phyloP scores from a whole-genome alignment of 148 eudicot genomes.

The Limonium bicolor region DNA sequence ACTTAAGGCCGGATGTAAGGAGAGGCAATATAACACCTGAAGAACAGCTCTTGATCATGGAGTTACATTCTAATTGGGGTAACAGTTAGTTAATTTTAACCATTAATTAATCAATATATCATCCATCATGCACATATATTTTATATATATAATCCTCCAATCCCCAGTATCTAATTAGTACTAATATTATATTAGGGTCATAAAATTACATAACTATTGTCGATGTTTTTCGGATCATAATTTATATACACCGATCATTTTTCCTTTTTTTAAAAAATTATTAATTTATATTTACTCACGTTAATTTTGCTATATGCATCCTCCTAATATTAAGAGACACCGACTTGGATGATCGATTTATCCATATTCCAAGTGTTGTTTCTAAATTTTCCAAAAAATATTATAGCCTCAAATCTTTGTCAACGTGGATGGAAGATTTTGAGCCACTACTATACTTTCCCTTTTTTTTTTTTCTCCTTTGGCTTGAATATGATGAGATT shows the following conservation, averaged over 20 bases:
- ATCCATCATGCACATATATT: not conserved
- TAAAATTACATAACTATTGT: not conserved
- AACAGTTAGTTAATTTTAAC: too few species aligned
- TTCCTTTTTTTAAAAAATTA: not conserved
- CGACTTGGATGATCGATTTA: too few species aligned
- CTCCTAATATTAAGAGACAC: too few species aligned
- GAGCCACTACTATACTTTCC: not conserved
- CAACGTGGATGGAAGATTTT: not conserved
- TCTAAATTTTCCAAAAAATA: too few species aligned
- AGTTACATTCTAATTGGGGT: constrained; percentile 91
- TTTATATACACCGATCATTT: not conserved
- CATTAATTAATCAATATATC: too few species aligned
- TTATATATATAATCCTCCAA: not conserved
- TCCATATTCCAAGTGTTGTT: too few species aligned
- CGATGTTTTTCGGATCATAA: not conserved
- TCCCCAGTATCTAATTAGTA: constrained; percentile 1
- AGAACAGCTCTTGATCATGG: constrained; percentile 83
- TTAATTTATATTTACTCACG: too few species aligned
- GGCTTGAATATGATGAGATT: too few species aligned
- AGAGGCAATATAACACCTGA: constrained; percentile 81
- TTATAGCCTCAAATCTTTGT: not conserved
- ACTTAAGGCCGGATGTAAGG: constrained; percentile 74
- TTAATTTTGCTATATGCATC: too few species aligned
- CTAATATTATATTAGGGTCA: not conserved
- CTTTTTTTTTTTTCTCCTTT: not conserved